Evolutionary conservation across 2,329 filamentous ascomycete genomes (phyloP).

Genomic region (Xylaria digitata): DNA sequence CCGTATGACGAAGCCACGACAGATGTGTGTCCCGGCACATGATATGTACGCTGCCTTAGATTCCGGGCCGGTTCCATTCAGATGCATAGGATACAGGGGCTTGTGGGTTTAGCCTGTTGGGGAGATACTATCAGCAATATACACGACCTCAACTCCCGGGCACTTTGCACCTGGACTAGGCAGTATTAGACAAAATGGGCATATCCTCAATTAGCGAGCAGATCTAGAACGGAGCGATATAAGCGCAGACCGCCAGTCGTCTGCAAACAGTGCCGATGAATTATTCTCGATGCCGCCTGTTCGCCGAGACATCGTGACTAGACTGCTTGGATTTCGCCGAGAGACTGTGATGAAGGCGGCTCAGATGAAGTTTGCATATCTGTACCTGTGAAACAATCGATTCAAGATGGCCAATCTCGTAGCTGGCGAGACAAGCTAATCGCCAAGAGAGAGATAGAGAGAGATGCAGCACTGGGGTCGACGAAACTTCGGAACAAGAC

Average conservation of each 20-base stretch:
- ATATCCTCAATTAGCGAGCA: not conserved
- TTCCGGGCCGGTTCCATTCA: not conserved
- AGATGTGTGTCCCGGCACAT: constrained; percentile 1
- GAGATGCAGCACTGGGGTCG: not conserved
- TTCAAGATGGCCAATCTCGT: not conserved
- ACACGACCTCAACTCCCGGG: not conserved
- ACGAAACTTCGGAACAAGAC: too few relatives aligned
- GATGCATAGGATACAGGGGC: not conserved
- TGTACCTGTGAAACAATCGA: not conserved
- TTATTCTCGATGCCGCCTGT: not conserved
- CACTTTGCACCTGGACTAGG: not conserved
- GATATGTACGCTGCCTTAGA: not conserved
- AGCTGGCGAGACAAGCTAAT: not conserved
- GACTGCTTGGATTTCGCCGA: too few relatives aligned
- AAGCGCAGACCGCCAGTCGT: constrained; percentile 9
- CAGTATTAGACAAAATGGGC: not conserved
- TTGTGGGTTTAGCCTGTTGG: constrained; percentile 25
- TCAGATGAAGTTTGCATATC: not conserved
- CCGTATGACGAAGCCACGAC: constrained; percentile 10
- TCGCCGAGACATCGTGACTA: not conserved
- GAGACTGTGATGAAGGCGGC: not conserved
- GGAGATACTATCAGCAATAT: constrained; percentile 3
- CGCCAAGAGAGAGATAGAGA: not conserved
- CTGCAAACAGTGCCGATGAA: too few relatives aligned
- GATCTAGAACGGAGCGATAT: not conserved